Evolutionary conservation across 768 basidiomycete genomes (phyloP).

Genomic region (Tephrocybe sp.): DNA sequence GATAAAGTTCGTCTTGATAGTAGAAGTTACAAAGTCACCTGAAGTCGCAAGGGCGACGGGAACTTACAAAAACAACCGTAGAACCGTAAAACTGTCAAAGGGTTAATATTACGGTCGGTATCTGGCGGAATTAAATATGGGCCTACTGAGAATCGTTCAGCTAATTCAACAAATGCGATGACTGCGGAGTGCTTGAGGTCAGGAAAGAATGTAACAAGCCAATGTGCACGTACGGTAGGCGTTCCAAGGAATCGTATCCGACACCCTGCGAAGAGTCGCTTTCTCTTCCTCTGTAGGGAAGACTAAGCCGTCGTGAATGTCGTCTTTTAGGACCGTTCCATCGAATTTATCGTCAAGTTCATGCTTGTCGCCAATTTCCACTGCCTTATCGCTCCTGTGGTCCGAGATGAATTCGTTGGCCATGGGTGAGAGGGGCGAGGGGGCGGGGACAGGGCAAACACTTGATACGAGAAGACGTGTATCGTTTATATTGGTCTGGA

Average conservation of each 20-base stretch:
- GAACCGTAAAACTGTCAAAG: slow-evolving; percentile 41
- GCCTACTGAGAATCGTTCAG: slow-evolving; percentile 76
- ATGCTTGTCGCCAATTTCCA: background rate
- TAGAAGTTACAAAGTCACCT: background rate
- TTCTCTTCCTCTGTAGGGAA: slow-evolving; percentile 67
- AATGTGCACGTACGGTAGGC: slow-evolving; percentile 42
- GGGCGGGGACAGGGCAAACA: background rate
- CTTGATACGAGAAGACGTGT: background rate
- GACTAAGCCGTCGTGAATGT: slow-evolving; percentile 51
- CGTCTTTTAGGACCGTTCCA: slow-evolving; percentile 10
- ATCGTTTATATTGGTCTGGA: background rate
- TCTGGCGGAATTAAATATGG: too few species aligned
- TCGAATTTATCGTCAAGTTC: background rate
- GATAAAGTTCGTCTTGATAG: slow-evolving; percentile 65
- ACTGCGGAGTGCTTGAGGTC: slow-evolving; percentile 31
- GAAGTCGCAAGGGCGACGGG: background rate
- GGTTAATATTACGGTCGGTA: slow-evolving; percentile 1
- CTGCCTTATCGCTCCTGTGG: background rate
- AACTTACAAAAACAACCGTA: slow-evolving; percentile 47
- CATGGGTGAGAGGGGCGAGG: background rate
- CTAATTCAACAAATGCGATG: slow-evolving; percentile 65
- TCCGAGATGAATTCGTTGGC: background rate
- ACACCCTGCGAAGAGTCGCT: slow-evolving; percentile 55
- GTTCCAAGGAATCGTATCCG: slow-evolving; percentile 58
- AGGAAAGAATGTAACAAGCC: background rate